Conservation (phyloP, 2,329 filamentous ascomycete species). For the Fusarium pseudonygamai region DNA sequence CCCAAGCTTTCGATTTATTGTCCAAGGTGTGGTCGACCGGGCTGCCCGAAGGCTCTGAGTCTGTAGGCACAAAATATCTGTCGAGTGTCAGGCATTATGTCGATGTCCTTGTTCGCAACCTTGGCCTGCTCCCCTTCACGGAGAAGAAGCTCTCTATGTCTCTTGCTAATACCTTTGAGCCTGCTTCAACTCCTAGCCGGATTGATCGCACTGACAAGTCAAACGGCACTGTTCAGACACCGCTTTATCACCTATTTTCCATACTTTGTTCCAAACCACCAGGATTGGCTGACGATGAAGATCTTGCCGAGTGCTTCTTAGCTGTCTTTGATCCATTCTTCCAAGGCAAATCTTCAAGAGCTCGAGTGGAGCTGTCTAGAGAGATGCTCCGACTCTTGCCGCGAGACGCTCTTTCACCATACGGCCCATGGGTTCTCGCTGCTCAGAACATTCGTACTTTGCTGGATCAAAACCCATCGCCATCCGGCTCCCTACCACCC, state of each 20-base stretch:
- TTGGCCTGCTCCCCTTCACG: constrained; percentile 70
- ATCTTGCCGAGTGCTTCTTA: constrained; percentile 57
- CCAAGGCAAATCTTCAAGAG: constrained; percentile 55
- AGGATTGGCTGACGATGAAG: constrained; percentile 58
- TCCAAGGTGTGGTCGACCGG: constrained; percentile 70
- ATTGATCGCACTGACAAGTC: constrained; percentile 62
- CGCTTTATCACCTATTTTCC: constrained; percentile 72
- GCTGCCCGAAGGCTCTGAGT: constrained; percentile 54
- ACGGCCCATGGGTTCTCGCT: constrained; percentile 62
- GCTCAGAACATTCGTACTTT: constrained; percentile 57
- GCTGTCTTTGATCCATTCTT: constrained; percentile 69
- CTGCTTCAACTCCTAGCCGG: constrained; percentile 72
- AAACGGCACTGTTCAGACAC: constrained; percentile 62
- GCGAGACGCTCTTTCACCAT: constrained; percentile 55
- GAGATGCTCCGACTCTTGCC: constrained; percentile 63
- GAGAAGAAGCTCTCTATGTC: constrained; percentile 66
- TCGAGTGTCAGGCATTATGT: constrained; percentile 63
- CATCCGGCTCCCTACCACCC: constrained; percentile 34
- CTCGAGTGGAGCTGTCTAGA: constrained; percentile 57
- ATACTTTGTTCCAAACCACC: constrained; percentile 64
- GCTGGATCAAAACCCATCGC: constrained; percentile 47
- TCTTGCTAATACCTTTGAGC: constrained; percentile 66
- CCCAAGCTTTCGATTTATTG: constrained; percentile 74
- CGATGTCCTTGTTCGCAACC: constrained; percentile 57
- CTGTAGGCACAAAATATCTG: constrained; percentile 60